Evolutionary conservation across 2,329 filamentous ascomycete genomes (phyloP).

Genomic region (Tothia fuscella): DNA sequence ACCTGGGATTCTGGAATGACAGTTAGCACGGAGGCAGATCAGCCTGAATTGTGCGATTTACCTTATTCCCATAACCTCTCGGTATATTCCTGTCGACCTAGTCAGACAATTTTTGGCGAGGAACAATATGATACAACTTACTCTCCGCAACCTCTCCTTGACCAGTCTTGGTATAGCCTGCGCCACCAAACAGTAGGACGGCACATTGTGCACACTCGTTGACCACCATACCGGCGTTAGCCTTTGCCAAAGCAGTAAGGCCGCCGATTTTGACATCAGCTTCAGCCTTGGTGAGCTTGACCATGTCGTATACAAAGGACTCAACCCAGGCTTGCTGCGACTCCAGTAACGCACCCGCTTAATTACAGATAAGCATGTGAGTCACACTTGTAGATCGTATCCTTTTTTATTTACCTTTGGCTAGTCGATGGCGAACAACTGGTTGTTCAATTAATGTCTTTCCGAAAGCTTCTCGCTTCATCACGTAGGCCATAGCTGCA

Average conservation of each 20-base stretch:
- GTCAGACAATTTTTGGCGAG: background rate
- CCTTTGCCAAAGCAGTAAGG: constrained; percentile 60
- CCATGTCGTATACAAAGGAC: constrained; percentile 57
- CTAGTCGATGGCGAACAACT: constrained; percentile 60
- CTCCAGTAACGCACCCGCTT: constrained; percentile 55
- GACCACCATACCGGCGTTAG: constrained; percentile 58
- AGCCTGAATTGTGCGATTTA: background rate
- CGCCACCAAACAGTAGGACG: constrained; percentile 61
- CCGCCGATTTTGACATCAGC: constrained; percentile 56
- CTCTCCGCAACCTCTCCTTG: constrained; percentile 61
- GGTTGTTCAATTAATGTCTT: constrained; percentile 62
- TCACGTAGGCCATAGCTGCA: constrained; percentile 48
- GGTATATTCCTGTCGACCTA: constrained; percentile 40
- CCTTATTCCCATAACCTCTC: constrained; percentile 37
- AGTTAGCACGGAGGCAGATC: constrained; percentile 14
- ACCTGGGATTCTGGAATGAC: constrained; percentile 55
- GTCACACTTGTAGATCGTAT: no score
- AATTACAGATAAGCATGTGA: no score
- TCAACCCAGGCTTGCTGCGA: constrained; percentile 63
- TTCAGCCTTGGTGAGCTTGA: constrained; percentile 45
- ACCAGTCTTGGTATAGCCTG: constrained; percentile 57
- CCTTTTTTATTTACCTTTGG: no score
- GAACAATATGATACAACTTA: constrained; percentile 28
- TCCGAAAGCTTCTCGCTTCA: constrained; percentile 56
- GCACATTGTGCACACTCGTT: constrained; percentile 60